Evolutionary conservation across 345 rosid species (phyloP).

Genomic region (Cochlearia excelsa): DNA sequence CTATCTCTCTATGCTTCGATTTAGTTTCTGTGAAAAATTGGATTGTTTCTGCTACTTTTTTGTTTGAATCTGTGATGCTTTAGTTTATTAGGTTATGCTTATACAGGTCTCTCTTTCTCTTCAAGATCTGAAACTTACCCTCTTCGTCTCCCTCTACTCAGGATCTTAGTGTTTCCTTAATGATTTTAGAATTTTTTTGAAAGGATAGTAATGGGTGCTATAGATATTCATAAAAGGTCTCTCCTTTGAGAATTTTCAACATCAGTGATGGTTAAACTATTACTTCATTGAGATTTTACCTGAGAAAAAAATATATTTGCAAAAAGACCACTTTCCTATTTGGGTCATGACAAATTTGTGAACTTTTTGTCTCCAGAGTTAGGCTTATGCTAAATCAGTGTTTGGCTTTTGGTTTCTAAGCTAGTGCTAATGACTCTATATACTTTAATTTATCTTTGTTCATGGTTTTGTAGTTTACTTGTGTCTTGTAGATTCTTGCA

Average conservation of each 20-base stretch:
- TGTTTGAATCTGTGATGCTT: constrained; percentile 5
- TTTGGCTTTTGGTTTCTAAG: constrained; percentile 1
- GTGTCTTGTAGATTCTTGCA: neutral
- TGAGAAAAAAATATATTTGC: neutral
- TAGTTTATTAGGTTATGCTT: neutral
- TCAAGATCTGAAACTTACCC: constrained; percentile 7
- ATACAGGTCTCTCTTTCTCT: neutral
- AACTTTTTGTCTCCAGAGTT: neutral
- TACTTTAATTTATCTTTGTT: neutral
- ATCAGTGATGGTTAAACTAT: constrained; percentile 11
- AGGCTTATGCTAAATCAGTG: neutral
- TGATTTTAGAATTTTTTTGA: neutral
- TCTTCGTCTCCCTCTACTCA: neutral
- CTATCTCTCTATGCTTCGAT: neutral
- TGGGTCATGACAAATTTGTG: neutral
- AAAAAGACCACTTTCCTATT: constrained; percentile 2
- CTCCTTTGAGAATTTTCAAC: neutral
- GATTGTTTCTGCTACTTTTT: neutral
- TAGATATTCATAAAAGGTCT: neutral
- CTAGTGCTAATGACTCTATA: neutral
- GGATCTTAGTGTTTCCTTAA: neutral
- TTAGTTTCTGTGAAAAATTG: neutral
- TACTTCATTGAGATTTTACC: constrained; percentile 11
- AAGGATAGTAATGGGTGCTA: neutral
- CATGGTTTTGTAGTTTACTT: neutral